These are phyloP conservation scores for Monosporascus sp. DNA, from an alignment of 2,329 filamentous ascomycete species.

Conservation along the genomic window DNA sequence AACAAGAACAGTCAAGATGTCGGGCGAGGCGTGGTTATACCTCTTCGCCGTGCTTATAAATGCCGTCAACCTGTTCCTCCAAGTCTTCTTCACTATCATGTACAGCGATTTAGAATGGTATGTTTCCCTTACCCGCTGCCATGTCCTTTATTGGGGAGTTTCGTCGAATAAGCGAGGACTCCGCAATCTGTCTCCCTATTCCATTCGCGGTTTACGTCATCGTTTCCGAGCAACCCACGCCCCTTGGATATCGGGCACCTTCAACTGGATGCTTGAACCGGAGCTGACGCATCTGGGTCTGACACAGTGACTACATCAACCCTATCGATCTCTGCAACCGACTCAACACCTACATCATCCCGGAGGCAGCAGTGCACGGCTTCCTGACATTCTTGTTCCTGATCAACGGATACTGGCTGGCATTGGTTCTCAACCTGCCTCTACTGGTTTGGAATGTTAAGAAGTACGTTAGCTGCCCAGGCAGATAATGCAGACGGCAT, in stretches of 20 bases:
- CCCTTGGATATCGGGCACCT: background rate
- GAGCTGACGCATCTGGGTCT: slow-evolving; percentile 23
- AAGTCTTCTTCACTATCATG: slow-evolving; percentile 99
- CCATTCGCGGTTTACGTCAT: slow-evolving; percentile 17
- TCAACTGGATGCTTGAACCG: background rate
- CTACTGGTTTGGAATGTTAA: slow-evolving; percentile 92
- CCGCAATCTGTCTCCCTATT: slow-evolving; percentile 6
- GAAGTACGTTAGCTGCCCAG: slow-evolving; percentile 64
- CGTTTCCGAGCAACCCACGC: slow-evolving; percentile 3
- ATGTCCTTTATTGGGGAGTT: background rate
- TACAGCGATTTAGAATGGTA: slow-evolving; percentile 99
- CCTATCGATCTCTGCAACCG: slow-evolving; percentile 99
- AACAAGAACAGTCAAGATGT: slow-evolving; percentile 56
- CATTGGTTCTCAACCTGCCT: slow-evolving; percentile 86
- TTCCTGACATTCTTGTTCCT: slow-evolving; percentile 95
- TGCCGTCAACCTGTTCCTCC: slow-evolving; percentile 98
- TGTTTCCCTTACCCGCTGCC: slow-evolving; percentile 30
- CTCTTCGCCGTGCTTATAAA: slow-evolving; percentile 97
- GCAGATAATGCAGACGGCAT: background rate
- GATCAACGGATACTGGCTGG: slow-evolving; percentile 98
- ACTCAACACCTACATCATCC: slow-evolving; percentile 98
- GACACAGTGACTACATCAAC: slow-evolving; percentile 92
- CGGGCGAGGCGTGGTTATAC: slow-evolving; percentile 97
- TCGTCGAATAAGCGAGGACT: slow-evolving; percentile 1
- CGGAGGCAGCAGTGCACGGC: slow-evolving; percentile 94